Base-by-base conservation (phyloP, 768 basidiomycete genomes). In the Pholiota conissans region DNA sequence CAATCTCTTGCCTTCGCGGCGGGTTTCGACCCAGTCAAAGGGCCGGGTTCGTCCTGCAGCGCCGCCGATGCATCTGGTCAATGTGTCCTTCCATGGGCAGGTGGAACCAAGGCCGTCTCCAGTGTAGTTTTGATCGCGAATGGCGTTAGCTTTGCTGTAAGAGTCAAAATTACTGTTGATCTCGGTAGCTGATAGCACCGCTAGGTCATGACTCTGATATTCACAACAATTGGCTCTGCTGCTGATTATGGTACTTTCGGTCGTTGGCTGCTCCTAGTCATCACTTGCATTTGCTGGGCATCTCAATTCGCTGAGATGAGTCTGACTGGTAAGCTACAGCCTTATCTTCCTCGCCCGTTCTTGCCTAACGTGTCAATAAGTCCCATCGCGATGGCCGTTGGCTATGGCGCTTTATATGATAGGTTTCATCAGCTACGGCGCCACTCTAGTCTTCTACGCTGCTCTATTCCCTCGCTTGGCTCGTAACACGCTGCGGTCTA, bases 361-460 rank as follows among this genome's bases (percentile, higher is more conserved):
- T 18, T 35, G 34, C 14, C 18, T 16, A 22, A 34, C 16, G 6
- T 28, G 7, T 20, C 49, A 14, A 5, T 30, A 60, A 89, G 89
- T 72, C 26, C 85, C 89, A 1, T 78, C 78, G 24, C 79, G 85
- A 14, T 94, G 92, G 91, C 78, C 76, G n/a, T 73, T 80, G 2
- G 88, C 87, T 0, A 93, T 93, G 89, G 87, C 74, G 0, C 69
- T 93, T 2, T 93, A 86, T 69, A 90, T 93, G 79, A 72, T 90
- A 27, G 86, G 89, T 7, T 93, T 89, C 72, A 83, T 91, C 48
- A 79, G 84, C 1, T 93, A 91, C 59, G 90, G 90, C 0, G 90
- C 90, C 3, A 90, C 90, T 0, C 79, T 91, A 9, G 89, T 92
- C 0, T 93, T 93, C 70, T 93, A 86, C 62, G 83, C 86, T 0